Evolutionary conservation across 73 alveolate genomes (phyloP).

Genomic region (Blepharisma stoltei): DNA sequence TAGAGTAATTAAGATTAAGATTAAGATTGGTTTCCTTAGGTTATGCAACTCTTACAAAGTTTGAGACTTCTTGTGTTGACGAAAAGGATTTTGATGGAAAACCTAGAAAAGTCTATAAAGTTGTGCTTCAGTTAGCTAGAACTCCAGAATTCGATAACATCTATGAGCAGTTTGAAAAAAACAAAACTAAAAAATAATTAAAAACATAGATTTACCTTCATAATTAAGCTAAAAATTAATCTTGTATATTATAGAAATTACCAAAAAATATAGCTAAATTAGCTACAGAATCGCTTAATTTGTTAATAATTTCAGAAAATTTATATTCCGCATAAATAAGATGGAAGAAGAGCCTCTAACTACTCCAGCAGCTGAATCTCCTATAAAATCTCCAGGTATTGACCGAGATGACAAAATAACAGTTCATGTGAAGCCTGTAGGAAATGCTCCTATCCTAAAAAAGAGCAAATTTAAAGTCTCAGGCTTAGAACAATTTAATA

Average conservation of each 20-base stretch:
- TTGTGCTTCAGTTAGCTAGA: neutral
- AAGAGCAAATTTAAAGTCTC: slow-evolving; percentile 6
- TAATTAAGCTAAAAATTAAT: no score
- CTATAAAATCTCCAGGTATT: no score
- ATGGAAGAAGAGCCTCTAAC: no score
- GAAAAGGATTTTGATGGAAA: neutral
- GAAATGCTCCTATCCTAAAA: slow-evolving; percentile 26
- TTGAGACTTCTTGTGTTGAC: neutral
- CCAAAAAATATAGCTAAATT: no score
- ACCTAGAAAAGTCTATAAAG: neutral
- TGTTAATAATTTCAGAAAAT: no score
- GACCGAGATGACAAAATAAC: neutral
- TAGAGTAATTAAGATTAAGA: no score
- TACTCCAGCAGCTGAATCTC: no score
- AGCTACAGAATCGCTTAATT: no score
- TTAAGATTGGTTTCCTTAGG: neutral
- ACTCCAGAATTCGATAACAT: neutral
- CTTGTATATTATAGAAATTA: no score
- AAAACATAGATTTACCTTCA: no score
- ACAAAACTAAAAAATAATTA: neutral
- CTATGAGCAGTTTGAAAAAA: neutral
- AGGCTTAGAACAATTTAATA: neutral
- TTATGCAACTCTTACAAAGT: neutral
- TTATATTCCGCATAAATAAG: no score
- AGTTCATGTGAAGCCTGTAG: slow-evolving; percentile 20